These are phyloP conservation scores for Xylaria sp. DNA, from an alignment of 2,329 filamentous ascomycete species.

Conservation along the genomic window DNA sequence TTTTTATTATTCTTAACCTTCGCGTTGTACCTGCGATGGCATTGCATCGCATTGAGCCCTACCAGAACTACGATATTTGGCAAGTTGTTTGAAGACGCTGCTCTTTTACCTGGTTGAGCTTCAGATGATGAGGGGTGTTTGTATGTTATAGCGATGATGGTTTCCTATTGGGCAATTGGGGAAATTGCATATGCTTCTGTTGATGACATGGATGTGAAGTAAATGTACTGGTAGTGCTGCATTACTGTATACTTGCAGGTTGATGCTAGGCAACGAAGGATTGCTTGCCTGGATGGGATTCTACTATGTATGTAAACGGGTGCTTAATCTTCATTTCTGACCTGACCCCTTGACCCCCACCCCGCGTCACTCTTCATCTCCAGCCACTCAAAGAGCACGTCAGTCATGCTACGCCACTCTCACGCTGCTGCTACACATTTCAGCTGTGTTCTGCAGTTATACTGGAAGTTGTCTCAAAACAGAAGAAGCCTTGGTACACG, in stretches of 20 bases:
- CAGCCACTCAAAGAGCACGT: neutral
- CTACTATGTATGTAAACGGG: neutral
- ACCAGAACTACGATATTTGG: neutral
- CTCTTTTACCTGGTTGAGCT: neutral
- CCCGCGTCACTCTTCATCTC: neutral
- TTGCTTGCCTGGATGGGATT: neutral
- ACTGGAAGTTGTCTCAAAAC: neutral
- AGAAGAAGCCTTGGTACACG: neutral
- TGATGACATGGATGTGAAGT: conserved; percentile 5
- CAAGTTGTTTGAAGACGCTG: neutral
- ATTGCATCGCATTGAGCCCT: conserved; percentile 6
- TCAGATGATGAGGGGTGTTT: neutral
- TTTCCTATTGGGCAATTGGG: conserved; percentile 19
- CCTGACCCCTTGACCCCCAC: neutral
- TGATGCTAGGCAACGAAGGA: neutral
- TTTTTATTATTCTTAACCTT: conserved; percentile 8
- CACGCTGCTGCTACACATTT: neutral
- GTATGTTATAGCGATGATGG: conserved; percentile 4
- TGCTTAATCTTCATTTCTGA: neutral
- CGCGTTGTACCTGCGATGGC: conserved; percentile 4
- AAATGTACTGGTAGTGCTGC: neutral
- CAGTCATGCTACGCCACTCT: neutral
- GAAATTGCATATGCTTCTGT: conserved; percentile 11
- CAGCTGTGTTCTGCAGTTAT: neutral
- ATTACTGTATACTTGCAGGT: neutral